A percentile compares a stretch with the other conserved stretches of the same genome.
phyloP scores from a whole-genome alignment of 208 protist genomes.

The Wallacemonas sp. region DNA sequence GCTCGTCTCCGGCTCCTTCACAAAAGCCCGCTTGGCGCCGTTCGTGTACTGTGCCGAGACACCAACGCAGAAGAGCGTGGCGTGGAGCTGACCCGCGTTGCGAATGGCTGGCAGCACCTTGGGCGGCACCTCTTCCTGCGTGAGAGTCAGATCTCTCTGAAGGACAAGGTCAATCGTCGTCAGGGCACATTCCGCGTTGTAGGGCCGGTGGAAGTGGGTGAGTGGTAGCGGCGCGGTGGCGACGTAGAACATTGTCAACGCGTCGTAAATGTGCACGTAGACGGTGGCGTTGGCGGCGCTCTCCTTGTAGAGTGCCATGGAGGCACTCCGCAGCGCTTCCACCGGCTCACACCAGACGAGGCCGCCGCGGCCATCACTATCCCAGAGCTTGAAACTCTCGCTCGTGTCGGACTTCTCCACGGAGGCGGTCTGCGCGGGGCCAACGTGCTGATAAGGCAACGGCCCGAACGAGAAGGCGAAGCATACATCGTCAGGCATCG shows the following conservation, averaged over 20 bases:
- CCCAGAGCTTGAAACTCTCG: constrained; percentile 67
- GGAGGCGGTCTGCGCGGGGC: constrained; percentile 45
- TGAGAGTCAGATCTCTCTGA: constrained; percentile 76
- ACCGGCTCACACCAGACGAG: constrained; percentile 84
- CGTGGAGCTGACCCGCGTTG: constrained; percentile 80
- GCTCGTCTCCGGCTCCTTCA: constrained; percentile 9
- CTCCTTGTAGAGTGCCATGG: constrained; percentile 70
- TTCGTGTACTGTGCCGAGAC: constrained; percentile 16
- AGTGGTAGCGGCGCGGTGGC: constrained; percentile 59
- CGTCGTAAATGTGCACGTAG: constrained; percentile 88
- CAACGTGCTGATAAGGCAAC: constrained; percentile 77
- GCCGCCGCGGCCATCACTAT: constrained; percentile 44
- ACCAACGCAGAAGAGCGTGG: constrained; percentile 83
- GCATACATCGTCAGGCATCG: constrained; percentile 68
- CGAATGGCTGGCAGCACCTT: constrained; percentile 73
- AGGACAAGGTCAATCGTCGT: constrained; percentile 66
- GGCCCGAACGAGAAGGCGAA: constrained; percentile 87
- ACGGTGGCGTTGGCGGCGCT: constrained; percentile 31
- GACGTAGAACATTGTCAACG: constrained; percentile 90
- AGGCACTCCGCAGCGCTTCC: constrained; percentile 36
- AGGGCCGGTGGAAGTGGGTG: constrained; percentile 68
- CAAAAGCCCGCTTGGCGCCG: constrained; percentile 3
- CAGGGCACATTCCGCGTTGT: constrained; percentile 57
- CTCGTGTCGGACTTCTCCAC: constrained; percentile 56
- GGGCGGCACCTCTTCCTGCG: constrained; percentile 57